Base-by-base conservation (phyloP, 495 filamentous ascomycete genomes). In the Aspergillus hancockii region DNA sequence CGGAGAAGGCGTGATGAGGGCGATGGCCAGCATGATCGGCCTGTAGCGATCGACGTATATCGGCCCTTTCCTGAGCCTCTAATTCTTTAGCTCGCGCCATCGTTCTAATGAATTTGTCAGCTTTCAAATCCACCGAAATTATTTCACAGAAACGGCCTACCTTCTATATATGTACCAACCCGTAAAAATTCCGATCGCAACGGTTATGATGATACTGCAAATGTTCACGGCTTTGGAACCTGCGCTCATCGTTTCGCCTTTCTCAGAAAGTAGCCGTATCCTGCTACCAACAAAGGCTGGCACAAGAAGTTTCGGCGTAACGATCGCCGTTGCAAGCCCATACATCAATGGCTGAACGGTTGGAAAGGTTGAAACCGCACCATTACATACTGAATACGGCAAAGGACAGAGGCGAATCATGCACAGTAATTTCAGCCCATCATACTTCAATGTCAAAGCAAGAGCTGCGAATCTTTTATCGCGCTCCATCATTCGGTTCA, bases 381-480 rank as follows among this genome's bases (percentile, higher is more conserved):
- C 94, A 66, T 98, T 98, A 65, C 90, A 92, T 57, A 97, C 77
- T 22, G 90, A 93, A 69, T 96, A 98, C n/a, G 94, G 94, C 59
- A 98, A 71, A 22, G 94, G 94, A 59, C 94, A 97, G 36, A 98
- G 77, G 30, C 94, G 81, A 57, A 98, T 96, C 90, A 97, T 96
- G 63, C 88, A 86, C 31, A 98, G 79, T 18, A 98, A 80, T 61
- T 92, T 90, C 40, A 98, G 69, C 0, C 94, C 95, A 68, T 98
- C 94, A 64, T 91, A 87, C 53, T 87, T 85, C 34, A 87, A 65
- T 6, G 87, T 88, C 51, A 90, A 73, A 8, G 86, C 74, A 28
- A 91, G 75, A 14, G 88, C 88, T 2, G 85, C 85, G 65, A 91
- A 91, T 36, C 92, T 81, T 66, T 84, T 88, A 74, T 98, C 94